Base-by-base conservation (phyloP, 768 basidiomycete genomes). In the Hypholoma sublateritium region DNA sequence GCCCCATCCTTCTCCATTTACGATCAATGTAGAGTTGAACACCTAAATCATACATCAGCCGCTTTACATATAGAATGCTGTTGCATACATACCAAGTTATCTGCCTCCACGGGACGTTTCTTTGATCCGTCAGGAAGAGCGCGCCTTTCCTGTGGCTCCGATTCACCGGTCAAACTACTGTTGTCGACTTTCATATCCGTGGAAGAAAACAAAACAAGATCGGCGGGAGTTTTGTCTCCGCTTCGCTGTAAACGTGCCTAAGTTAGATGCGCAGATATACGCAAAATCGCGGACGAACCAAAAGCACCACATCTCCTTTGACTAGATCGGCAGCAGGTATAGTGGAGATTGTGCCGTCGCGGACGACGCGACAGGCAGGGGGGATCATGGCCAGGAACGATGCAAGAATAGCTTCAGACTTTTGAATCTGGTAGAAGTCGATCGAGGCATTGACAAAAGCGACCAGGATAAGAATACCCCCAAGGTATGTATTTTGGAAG, bases 321-420 rank as follows among this genome's bases (percentile, higher is more conserved):
- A 88, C 87, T 1, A 88, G 74, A 25, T 81, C 78, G 4, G 83
- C 78, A 7, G 86, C 87, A 37, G 85, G 81, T 47, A 86, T 77
- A 4, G 78, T 78, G 28, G 69, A 65, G 53, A 88, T 78, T 2
- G 78, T 73, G 0, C 81, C 80, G 56, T 83, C 82, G 42, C 87
- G 81, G 50, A 88, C 72, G 24, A 84, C 85, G 41, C 79, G 84
- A 64, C 84, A 87, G 7, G 83, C 77, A 0, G 87, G 87, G 14
- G 87, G 87, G 49, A 88, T 88, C 84, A 88, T 84, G 9, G 87
- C 87, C 34, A 88, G 73, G 73, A 88, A 88, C 2, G 84, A 85
- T 4, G 86, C 86, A 4, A 88, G 75, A 61, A 88, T 88, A 37
- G 85, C 85, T 65, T 87, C 87, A 8, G 86, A 86, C 64, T 87